Evolutionary conservation across 2,329 filamentous ascomycete species (phyloP).

Genomic region (Cadophora gregata): DNA sequence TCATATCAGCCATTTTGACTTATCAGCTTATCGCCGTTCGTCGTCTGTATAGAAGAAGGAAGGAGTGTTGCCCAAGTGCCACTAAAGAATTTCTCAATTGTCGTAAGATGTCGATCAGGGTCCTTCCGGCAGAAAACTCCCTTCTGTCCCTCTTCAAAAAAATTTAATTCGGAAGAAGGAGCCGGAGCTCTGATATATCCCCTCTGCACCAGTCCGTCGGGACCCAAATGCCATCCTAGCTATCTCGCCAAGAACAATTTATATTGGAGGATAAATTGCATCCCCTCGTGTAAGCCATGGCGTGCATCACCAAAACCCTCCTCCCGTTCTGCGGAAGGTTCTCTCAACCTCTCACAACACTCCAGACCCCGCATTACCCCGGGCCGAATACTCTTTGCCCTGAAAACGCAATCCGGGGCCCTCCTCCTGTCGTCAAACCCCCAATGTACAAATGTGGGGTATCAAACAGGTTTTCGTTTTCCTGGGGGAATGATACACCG

Average conservation of each 20-base stretch:
- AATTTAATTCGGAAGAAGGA: background rate
- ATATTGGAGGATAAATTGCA: constrained; percentile 20
- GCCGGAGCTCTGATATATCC: constrained; percentile 6
- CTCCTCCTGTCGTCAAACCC: background rate
- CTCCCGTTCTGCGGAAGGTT: background rate
- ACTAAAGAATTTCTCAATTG: background rate
- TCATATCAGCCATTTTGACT: constrained; percentile 1
- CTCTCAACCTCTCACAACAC: background rate
- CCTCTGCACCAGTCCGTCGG: background rate
- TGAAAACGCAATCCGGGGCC: background rate
- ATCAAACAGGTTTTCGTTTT: constrained; percentile 3
- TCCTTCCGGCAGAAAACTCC: background rate
- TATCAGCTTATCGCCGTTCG: background rate
- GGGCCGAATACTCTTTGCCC: background rate
- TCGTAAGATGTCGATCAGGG: background rate
- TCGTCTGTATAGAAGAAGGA: background rate
- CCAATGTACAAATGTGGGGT: constrained; percentile 10
- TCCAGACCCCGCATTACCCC: constrained; percentile 6
- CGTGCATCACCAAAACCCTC: background rate
- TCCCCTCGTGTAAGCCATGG: constrained; percentile 5
- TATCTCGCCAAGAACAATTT: background rate
- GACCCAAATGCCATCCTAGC: background rate
- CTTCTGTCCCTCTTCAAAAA: background rate
- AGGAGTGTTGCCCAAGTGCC: background rate
- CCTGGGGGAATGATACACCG: constrained; percentile 20